phyloP scores from a whole-genome alignment of 306 rosid species.

The Cicer yamashitae region DNA sequence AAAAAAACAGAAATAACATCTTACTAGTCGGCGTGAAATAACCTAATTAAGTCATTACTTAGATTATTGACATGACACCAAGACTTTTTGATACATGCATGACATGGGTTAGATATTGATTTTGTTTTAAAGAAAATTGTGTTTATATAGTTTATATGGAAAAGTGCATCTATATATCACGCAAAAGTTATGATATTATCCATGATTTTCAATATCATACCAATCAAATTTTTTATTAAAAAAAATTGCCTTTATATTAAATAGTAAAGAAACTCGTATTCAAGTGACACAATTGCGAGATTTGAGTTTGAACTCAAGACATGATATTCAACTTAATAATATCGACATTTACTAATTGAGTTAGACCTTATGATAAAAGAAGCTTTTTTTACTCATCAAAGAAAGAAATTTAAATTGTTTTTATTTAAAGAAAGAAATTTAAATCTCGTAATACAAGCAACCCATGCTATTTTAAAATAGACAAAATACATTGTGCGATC shows the following conservation, averaged over 20 bases:
- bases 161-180: slow-evolving; percentile 22
- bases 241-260: too few relatives aligned
- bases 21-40: slow-evolving; percentile 36
- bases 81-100: slow-evolving; percentile 33
- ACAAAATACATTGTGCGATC: too few relatives aligned
- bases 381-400: too few relatives aligned
- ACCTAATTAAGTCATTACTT: not conserved
- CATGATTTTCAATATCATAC: not conserved
- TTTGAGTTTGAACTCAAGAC: too few relatives aligned
- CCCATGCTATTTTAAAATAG: too few relatives aligned
- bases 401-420: too few relatives aligned
- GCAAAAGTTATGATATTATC: slow-evolving; percentile 30
- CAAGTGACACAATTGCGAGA: too few relatives aligned
- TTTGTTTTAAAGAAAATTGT: not conserved
- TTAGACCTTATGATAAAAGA: too few relatives aligned
- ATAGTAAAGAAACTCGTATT: too few relatives aligned
- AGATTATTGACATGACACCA: slow-evolving; percentile 27
- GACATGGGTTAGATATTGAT: not conserved
- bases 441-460: not conserved
- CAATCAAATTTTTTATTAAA: not conserved
- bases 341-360: too few relatives aligned
- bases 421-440: not conserved
- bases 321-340: too few relatives aligned
- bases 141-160: not conserved
- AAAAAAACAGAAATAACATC: slow-evolving; percentile 11